Percentiles rank a stretch among this genome's conserved stretches.
Evolutionary conservation across 2,329 filamentous ascomycete genomes (phyloP).

Genomic region (Pleochaeta shiraiana): DNA sequence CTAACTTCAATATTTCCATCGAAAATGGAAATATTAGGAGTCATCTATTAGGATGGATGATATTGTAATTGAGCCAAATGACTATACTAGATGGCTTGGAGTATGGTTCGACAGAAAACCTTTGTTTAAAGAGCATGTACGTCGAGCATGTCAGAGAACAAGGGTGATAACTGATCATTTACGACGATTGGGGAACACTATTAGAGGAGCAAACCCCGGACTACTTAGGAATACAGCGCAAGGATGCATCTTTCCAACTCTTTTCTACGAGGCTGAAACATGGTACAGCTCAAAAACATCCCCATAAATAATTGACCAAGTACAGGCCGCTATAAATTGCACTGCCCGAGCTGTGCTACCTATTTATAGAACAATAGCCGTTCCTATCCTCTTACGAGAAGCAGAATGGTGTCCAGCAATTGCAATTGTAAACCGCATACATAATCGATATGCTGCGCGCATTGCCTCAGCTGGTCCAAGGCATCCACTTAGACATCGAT

Average conservation of each 20-base stretch:
- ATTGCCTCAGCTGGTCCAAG: background rate
- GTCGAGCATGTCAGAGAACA: background rate
- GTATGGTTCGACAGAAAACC: background rate
- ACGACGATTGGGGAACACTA: background rate
- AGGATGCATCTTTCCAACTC: background rate
- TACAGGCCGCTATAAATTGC: background rate
- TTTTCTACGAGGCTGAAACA: background rate
- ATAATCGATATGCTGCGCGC: background rate
- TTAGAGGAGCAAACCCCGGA: background rate
- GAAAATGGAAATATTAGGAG: background rate
- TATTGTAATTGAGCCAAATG: background rate
- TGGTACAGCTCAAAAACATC: background rate
- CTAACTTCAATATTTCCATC: background rate
- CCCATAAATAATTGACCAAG: background rate
- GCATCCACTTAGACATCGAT: background rate
- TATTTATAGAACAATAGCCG: background rate
- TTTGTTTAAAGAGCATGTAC: background rate
- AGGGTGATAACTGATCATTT: background rate
- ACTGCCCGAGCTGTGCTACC: background rate
- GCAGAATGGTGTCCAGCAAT: background rate
- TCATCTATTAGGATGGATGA: background rate
- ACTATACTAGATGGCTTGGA: background rate
- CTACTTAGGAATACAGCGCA: background rate
- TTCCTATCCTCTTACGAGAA: background rate
- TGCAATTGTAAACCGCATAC: background rate